Evolutionary conservation across 2,329 filamentous ascomycete species (phyloP), one percentile per base, ranked within the genome.

Genomic region (Hyphodiscus sp.): DNA sequence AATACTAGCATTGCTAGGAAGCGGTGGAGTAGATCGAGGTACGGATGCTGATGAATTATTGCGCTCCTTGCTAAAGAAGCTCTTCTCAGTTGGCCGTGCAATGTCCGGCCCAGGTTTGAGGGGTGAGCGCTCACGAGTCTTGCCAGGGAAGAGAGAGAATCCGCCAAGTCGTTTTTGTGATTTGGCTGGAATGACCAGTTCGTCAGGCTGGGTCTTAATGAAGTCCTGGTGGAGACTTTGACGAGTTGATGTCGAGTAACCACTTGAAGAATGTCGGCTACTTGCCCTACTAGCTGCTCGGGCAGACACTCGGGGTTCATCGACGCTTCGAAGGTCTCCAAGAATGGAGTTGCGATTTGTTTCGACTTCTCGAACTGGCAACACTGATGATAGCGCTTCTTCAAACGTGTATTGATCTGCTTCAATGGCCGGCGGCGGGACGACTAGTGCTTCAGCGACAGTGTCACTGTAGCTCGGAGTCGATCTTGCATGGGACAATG

Each of bases 111-210:
- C 13, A 10, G 16, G 33, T 6, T 4, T 38, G 11, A 13, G 33
- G 16, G 23, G 13, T 23, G 33, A 38, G 16, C 33, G 7, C 29
- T 33, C 33, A 6, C 16, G 43, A 9, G 29, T 30, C 20, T 50
- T 53, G 9, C 29, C 8, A 16, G 57, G 56, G 38, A 61, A 61
- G 2, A 61, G 54, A 18, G 57, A 58, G 19, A 61, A 57, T 0
- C 56, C 54, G 2, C 41, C 38, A 2, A 45, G 42, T 5, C 54
- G 45, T 33, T 60, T 59, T 9, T 26, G 26, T 26, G 54, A 49
- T 49, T 58, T 60, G 23, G 43, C 11, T 20, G 49, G 47, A 43
- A 49, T 19, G 20, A 2, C 20, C 8, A 10, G 46, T 43, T 26
- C 47, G 47, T 18, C 41, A 33, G 46, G 5, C 16, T 19, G 42